Percentiles rank a stretch among this genome's conserved stretches.
Conservation (phyloP, 1,284 basidiomycete species). For the Vanrija sp. region DNA sequence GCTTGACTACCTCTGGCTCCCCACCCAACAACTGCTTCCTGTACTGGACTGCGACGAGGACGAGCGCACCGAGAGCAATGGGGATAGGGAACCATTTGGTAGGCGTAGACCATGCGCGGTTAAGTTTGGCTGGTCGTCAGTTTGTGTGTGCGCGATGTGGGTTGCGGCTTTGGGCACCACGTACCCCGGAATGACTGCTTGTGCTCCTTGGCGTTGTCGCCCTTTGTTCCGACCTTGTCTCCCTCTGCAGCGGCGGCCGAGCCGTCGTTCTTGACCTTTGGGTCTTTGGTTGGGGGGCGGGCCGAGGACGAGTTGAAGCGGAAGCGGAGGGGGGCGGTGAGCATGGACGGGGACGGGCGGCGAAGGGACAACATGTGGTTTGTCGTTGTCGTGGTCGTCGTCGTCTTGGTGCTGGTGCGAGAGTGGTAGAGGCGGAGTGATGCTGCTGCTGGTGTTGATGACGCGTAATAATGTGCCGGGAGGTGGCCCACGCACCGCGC, state of each 20-base stretch:
- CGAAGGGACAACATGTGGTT: background rate
- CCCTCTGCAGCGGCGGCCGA: background rate
- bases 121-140: slow-evolving; percentile 40
- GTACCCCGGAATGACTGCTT: slow-evolving; percentile 4
- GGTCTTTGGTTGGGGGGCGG: background rate
- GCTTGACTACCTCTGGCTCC: slow-evolving; percentile 41
- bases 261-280: background rate
- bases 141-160: background rate
- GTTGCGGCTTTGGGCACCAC: background rate
- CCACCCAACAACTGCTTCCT: slow-evolving; percentile 31
- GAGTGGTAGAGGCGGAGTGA: too few species aligned
- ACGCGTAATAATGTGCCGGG: too few species aligned
- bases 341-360: background rate
- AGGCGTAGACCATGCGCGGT: slow-evolving; percentile 80
- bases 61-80: slow-evolving; percentile 79
- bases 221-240: too few species aligned
- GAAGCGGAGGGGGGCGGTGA: background rate
- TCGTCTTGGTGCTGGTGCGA: too few species aligned
- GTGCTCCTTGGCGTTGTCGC: background rate
- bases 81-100: slow-evolving; percentile 96
- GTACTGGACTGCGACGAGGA: slow-evolving; percentile 79
- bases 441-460: too few species aligned
- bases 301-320: slow-evolving; percentile 8
- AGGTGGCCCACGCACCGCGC: too few species aligned
- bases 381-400: too few species aligned